Conservation (phyloP, 116 monocot genomes). For the Iris pallida region DNA sequence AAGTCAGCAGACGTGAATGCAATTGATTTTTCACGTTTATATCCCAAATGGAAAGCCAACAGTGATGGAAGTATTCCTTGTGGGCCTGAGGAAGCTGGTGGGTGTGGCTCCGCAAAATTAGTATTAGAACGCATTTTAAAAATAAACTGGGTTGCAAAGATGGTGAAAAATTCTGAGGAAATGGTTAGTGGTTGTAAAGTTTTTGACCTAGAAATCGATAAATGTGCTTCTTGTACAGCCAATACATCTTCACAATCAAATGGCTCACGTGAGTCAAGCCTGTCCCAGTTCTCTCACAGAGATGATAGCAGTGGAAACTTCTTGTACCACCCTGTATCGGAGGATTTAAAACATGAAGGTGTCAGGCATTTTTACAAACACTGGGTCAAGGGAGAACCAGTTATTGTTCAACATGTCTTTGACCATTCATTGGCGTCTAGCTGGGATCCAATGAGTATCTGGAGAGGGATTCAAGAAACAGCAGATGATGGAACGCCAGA, state of each 20-base stretch:
- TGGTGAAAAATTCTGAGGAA: conserved; percentile 84
- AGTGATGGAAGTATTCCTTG: conserved; percentile 77
- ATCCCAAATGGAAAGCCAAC: conserved; percentile 75
- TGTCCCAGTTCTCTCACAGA: conserved; percentile 36
- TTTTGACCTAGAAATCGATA: conserved; percentile 23
- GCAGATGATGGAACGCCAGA: conserved; percentile 43
- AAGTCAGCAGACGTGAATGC: conserved; percentile 14
- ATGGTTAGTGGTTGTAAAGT: conserved; percentile 88
- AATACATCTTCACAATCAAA: conserved; percentile 11
- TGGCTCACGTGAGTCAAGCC: conserved; percentile 11
- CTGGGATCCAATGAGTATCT: conserved; percentile 80
- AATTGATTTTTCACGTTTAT: conserved; percentile 48
- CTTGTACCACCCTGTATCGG: conserved; percentile 49
- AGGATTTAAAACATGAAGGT: conserved; percentile 57
- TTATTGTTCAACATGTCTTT: conserved; percentile 61
- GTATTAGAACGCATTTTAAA: conserved; percentile 78
- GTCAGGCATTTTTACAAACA: conserved; percentile 61
- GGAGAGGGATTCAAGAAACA: conserved; percentile 73
- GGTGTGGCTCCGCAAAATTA: conserved; percentile 59
- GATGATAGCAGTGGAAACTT: conserved; percentile 33
- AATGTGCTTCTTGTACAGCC: conserved; percentile 28
- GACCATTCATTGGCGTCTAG: conserved; percentile 58
- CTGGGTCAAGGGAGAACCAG: conserved; percentile 79
- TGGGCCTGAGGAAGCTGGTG: conserved; percentile 39
- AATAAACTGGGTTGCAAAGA: conserved; percentile 90